Percentiles rank a stretch among this genome's conserved stretches.
phyloP scores from a whole-genome alignment of 2,329 filamentous ascomycete genomes.

The Arthrobotrys iridis region DNA sequence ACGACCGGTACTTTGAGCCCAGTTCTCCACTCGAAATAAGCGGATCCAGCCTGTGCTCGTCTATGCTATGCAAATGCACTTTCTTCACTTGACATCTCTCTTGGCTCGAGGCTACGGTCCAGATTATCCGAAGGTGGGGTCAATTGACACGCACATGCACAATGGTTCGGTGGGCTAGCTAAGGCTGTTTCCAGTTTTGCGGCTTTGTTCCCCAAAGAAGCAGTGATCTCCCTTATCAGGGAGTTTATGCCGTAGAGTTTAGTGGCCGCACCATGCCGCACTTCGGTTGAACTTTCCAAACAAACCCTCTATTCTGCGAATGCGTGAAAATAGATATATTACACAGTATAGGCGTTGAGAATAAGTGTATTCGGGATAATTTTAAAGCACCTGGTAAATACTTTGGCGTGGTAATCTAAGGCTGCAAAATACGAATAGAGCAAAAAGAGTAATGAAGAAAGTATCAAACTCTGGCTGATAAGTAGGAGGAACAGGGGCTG shows the following conservation, averaged over 20 bases:
- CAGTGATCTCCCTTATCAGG: neutral
- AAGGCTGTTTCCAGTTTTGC: neutral
- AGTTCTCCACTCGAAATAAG: neutral
- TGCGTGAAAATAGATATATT: too few relatives aligned
- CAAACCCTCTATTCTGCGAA: too few relatives aligned
- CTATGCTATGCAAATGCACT: neutral
- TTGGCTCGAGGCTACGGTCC: constrained; percentile 14
- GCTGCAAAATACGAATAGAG: too few relatives aligned
- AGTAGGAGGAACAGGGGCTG: too few relatives aligned
- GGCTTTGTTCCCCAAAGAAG: constrained; percentile 8
- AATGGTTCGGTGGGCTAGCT: neutral
- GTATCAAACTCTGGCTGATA: too few relatives aligned
- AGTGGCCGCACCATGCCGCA: neutral
- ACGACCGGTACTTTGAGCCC: neutral
- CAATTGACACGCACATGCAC: constrained; percentile 21
- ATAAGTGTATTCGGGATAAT: too few relatives aligned
- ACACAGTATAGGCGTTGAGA: too few relatives aligned
- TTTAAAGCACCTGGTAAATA: too few relatives aligned
- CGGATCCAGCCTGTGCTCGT: neutral
- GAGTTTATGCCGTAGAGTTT: neutral
- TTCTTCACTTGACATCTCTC: neutral
- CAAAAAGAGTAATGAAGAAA: too few relatives aligned
- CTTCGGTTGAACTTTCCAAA: neutral
- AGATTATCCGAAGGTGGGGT: constrained; percentile 54
- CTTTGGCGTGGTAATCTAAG: too few relatives aligned